Evolutionary conservation across 805 yeast genomes (phyloP).

Genomic region (Cyberlindnera xishuangbannaensis): DNA sequence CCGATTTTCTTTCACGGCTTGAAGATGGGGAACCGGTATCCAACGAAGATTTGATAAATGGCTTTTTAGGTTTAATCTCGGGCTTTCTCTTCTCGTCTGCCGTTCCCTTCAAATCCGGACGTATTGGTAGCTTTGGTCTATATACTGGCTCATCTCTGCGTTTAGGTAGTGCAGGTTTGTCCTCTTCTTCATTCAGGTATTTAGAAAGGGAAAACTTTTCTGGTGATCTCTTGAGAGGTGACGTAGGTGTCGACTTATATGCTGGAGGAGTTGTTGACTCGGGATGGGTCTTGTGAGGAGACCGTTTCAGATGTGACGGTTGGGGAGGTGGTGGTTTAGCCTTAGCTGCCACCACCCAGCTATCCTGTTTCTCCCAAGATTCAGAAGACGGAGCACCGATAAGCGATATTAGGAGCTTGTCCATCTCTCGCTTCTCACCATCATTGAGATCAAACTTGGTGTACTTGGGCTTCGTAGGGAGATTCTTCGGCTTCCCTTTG

Average conservation of each 20-base stretch:
- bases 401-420: slow-evolving; percentile 11
- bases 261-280: no score
- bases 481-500: slow-evolving; percentile 1
- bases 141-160: neutral
- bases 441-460: slow-evolving; percentile 19
- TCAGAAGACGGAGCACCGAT: slow-evolving; percentile 9
- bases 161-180: neutral
- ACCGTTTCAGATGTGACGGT: slow-evolving; percentile 6
- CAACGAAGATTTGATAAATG: neutral
- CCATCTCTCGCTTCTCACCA: slow-evolving; percentile 17
- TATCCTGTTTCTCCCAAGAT: no score
- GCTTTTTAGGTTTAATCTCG: slow-evolving; percentile 5
- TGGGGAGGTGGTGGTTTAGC: slow-evolving; percentile 6
- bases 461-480: slow-evolving; percentile 13
- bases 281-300: no score
- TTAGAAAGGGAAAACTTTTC: slow-evolving; percentile 12
- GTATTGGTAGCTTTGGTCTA: slow-evolving; percentile 6
- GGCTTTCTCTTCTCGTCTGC: slow-evolving; percentile 1
- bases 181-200: slow-evolving; percentile 1
- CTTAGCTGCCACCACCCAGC: slow-evolving; percentile 1
- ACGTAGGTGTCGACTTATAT: no score
- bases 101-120: slow-evolving; percentile 2
- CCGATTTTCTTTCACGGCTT: no score
- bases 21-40: no score
- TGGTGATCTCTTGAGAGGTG: slow-evolving; percentile 18